These are phyloP conservation scores for Pseudonitzschia multiseries DNA, from an alignment of 108 stramenopile species.

Conservation along the genomic window DNA sequence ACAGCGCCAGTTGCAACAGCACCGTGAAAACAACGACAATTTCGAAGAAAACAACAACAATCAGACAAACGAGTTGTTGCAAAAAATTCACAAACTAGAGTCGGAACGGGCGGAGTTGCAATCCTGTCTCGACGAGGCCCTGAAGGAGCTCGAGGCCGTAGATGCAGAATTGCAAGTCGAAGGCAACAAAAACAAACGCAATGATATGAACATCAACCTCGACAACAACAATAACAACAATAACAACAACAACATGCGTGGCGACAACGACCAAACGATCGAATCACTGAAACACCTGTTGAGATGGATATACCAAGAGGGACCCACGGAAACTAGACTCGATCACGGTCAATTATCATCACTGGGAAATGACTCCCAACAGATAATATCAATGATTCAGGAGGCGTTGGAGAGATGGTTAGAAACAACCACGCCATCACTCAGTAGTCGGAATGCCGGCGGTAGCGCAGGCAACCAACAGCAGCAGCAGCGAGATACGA, in stretches of 20 bases:
- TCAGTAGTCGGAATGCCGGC: neutral
- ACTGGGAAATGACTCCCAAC: constrained; percentile 12
- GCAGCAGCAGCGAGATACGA: neutral
- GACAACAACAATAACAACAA: too few species aligned
- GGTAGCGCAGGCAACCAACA: neutral
- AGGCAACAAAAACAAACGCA: neutral
- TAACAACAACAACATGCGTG: too few species aligned
- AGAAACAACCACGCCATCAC: neutral
- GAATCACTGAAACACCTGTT: constrained; percentile 47
- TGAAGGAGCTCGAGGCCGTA: constrained; percentile 61
- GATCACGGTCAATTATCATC: constrained; percentile 1
- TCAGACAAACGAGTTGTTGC: constrained; percentile 9
- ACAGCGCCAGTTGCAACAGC: constrained; percentile 12
- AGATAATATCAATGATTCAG: constrained; percentile 34
- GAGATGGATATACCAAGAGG: constrained; percentile 46
- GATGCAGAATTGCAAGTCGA: constrained; percentile 45
- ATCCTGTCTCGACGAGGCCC: constrained; percentile 55
- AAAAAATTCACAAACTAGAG: constrained; percentile 44
- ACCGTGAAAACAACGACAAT: neutral
- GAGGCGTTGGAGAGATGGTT: constrained; percentile 31
- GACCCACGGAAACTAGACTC: constrained; percentile 10
- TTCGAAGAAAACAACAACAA: constrained; percentile 4
- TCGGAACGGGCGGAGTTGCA: constrained; percentile 57
- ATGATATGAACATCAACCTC: too few species aligned
- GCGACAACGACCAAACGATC: constrained; percentile 7